These are phyloP conservation scores for Microstroma glucosiphilum DNA, from an alignment of 1,284 basidiomycete species.

Conservation along the genomic window DNA sequence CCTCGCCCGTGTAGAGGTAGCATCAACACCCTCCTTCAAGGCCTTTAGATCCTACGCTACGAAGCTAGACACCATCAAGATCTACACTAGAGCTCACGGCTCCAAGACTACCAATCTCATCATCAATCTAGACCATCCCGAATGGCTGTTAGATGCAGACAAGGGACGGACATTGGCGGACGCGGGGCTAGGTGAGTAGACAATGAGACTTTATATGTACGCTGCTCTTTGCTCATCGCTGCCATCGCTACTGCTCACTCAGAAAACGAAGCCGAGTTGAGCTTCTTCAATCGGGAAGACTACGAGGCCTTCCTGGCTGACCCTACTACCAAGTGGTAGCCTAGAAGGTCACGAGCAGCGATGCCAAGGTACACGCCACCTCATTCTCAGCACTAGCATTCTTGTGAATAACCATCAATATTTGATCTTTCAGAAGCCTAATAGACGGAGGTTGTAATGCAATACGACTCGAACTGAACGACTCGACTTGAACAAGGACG, in stretches of 20 bases:
- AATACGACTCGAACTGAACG: no score
- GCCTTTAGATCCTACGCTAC: constrained; percentile 32
- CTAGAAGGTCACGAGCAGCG: neutral
- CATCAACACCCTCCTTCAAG: constrained; percentile 26
- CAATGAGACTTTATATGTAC: neutral
- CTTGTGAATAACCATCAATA: neutral
- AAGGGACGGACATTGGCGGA: constrained; percentile 11
- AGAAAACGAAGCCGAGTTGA: constrained; percentile 47
- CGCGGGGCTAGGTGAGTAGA: constrained; percentile 15
- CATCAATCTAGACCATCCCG: constrained; percentile 47
- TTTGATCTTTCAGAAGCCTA: no score
- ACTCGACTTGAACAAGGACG: no score
- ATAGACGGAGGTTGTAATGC: constrained; percentile 1
- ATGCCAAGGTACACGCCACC: neutral
- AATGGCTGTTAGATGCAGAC: constrained; percentile 36
- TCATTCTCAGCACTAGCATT: constrained; percentile 5
- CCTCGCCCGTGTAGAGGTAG: constrained; percentile 27
- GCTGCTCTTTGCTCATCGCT: neutral
- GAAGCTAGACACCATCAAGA: constrained; percentile 64
- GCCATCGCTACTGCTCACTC: neutral
- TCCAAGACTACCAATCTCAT: constrained; percentile 61
- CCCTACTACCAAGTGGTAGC: constrained; percentile 40
- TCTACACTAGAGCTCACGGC: constrained; percentile 90
- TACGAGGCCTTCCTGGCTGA: constrained; percentile 40
- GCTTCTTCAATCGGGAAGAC: constrained; percentile 38